Percentiles rank a stretch among this genome's conserved stretches.
Conservation (phyloP, 2,329 filamentous ascomycete genomes). For the Colletotrichum falcatum region DNA sequence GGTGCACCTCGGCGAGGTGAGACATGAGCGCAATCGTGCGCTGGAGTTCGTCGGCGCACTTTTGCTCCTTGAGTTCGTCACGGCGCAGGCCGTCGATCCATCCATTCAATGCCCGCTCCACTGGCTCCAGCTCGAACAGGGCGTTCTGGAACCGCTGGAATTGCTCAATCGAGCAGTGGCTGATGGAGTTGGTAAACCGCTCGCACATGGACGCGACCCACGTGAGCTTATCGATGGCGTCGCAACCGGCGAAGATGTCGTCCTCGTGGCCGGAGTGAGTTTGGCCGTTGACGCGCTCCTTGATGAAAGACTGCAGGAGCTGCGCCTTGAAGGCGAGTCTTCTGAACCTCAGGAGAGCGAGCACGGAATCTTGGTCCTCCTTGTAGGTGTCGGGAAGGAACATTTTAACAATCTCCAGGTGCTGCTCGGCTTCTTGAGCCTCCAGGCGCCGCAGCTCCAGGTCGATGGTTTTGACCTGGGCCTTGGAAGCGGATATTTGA, state of each 20-base stretch:
- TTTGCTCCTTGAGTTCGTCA: slow-evolving; percentile 87
- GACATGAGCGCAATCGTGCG: slow-evolving; percentile 86
- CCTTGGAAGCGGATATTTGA: slow-evolving; percentile 88
- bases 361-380: slow-evolving; percentile 84
- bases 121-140: slow-evolving; percentile 88
- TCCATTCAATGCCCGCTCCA: slow-evolving; percentile 87
- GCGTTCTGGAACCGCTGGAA: slow-evolving; percentile 85
- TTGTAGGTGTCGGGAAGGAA: slow-evolving; percentile 90
- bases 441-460: slow-evolving; percentile 88
- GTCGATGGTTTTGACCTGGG: slow-evolving; percentile 94
- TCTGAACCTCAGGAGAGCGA: slow-evolving; percentile 89
- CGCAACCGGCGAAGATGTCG: slow-evolving; percentile 82
- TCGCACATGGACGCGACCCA: slow-evolving; percentile 88
- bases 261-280: slow-evolving; percentile 76
- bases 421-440: slow-evolving; percentile 88
- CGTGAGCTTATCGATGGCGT: slow-evolving; percentile 85
- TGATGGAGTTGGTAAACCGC: slow-evolving; percentile 85
- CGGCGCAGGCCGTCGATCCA: slow-evolving; percentile 88
- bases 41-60: slow-evolving; percentile 84
- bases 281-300: slow-evolving; percentile 79
- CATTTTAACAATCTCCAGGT: slow-evolving; percentile 87
- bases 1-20: slow-evolving; percentile 86
- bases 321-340: slow-evolving; percentile 89
- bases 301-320: slow-evolving; percentile 81
- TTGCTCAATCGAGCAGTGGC: slow-evolving; percentile 79